Base-by-base conservation (phyloP, 371 early-diverging fungal species). In the Mortierella sp. region DNA sequence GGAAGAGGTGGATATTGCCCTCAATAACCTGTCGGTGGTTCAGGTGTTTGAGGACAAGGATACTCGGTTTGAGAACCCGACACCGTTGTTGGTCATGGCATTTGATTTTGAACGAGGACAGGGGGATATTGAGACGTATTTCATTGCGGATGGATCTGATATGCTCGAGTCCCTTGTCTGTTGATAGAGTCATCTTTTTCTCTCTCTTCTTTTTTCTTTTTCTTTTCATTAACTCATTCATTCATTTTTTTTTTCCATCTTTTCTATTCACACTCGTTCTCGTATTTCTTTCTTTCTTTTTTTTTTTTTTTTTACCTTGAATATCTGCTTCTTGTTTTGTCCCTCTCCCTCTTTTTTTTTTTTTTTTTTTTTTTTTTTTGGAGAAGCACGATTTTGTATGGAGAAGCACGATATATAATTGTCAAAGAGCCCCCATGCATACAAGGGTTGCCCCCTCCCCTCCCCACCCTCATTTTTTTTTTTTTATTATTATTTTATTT, bases 91-190 rank as follows among this genome's bases (percentile, higher is more conserved):
- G 25, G 84, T 82, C n/a, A 83, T 88, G 82, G 72, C 85, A 7
- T 88, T 86, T 72, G 88, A 87, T 61, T 88, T 88, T 62, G 88
- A 88, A 69, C 75, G 86, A 9, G 88, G 88, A 12, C 83, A 84
- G 25, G 88, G 88, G 1, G 83, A 77, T 51, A 51, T 77, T 12
- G 79, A 72, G 57, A 68, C 79, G 14, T 72, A 55, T 23, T 77
- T 72, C 47, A 77, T 77, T 25, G 72, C 79, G 7, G 79, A 77
- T 44, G 79, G 72, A 0, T 72, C 79, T 1, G 79, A 77, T 19
- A 77, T 77, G 69, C 45, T 77, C 4, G 79, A 77, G 51, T 28
- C 72, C 0, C 60, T 72, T 55, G 72, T 72, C 19, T 72, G 72
- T 48, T 77, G 45, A 47, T 51, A 9, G 19, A 1, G 15, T 14